Evolutionary conservation across 2,329 filamentous ascomycete genomes (phyloP).

Genomic region (Gaeumannomyces tritici): DNA sequence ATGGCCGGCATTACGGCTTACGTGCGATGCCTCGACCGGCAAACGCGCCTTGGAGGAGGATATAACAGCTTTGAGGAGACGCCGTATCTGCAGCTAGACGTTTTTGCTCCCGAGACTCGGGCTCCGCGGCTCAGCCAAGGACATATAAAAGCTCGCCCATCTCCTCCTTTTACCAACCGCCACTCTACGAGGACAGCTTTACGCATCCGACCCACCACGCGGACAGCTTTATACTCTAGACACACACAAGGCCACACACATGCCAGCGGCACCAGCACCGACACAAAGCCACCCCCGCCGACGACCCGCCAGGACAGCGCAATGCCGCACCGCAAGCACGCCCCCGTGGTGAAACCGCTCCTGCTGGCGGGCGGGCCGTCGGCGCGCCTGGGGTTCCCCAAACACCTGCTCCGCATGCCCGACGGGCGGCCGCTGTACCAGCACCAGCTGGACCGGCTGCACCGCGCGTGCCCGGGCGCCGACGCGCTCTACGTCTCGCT

Average conservation of each 20-base stretch:
- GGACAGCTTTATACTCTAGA: too few species aligned
- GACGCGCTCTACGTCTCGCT: slow-evolving; percentile 17
- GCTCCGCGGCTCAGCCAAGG: too few species aligned
- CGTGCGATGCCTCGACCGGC: too few species aligned
- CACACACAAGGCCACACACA: too few species aligned
- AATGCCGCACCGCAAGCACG: neutral
- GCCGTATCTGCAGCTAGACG: neutral
- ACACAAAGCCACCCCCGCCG: neutral
- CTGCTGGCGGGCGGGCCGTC: slow-evolving; percentile 21
- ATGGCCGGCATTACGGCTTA: neutral
- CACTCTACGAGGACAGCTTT: too few species aligned
- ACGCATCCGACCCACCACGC: too few species aligned
- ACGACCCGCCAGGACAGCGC: neutral
- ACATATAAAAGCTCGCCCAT: too few species aligned
- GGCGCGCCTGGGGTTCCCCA: slow-evolving; percentile 19
- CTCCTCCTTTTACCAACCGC: too few species aligned
- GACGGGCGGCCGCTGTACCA: slow-evolving; percentile 17
- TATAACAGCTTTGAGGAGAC: neutral
- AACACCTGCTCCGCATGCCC: slow-evolving; percentile 19
- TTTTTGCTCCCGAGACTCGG: neutral
- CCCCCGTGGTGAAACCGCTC: slow-evolving; percentile 13
- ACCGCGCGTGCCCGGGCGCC: slow-evolving; percentile 13
- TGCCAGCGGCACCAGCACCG: neutral
- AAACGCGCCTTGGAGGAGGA: neutral
- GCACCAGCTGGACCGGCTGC: slow-evolving; percentile 15